Conservation (phyloP, 306 rosid species). For the Vicia faba region DNA sequence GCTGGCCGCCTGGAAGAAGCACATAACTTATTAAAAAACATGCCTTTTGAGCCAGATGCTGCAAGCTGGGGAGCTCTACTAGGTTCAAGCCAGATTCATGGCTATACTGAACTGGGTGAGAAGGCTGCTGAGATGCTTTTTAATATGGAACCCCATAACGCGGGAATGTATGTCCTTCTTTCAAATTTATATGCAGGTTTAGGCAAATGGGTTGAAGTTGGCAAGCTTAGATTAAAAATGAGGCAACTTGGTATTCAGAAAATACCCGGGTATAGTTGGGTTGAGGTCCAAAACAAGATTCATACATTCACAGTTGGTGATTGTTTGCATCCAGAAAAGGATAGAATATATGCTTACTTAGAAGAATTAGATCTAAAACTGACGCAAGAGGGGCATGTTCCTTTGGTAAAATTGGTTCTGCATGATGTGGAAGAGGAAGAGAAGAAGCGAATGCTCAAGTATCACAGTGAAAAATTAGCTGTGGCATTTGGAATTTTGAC, state of each 20-base stretch:
- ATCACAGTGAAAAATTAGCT: conserved; percentile 89
- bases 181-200: conserved; percentile 89
- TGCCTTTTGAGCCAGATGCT: conserved; percentile 79
- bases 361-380: conserved; percentile 73
- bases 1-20: conserved; percentile 82
- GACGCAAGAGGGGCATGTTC: conserved; percentile 75
- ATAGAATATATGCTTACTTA: conserved; percentile 66
- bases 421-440: conserved; percentile 96
- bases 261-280: conserved; percentile 87
- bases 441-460: conserved; percentile 74
- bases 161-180: conserved; percentile 89
- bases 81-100: conserved; percentile 82
- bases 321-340: conserved; percentile 63
- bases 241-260: conserved; percentile 72
- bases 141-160: conserved; percentile 77
- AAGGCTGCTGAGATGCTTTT: conserved; percentile 80
- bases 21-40: conserved; percentile 59
- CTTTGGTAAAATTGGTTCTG: conserved; percentile 74
- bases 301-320: conserved; percentile 79
- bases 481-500: conserved; percentile 85
- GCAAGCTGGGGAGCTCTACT: conserved; percentile 89
- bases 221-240: conserved; percentile 73
- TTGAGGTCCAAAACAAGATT: conserved; percentile 71
- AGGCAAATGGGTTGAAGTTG: conserved; percentile 79
- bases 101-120: conserved; percentile 73